Conservation (phyloP, 192 early-diverging fungal species). For the Pecoramyces ruminantium region DNA sequence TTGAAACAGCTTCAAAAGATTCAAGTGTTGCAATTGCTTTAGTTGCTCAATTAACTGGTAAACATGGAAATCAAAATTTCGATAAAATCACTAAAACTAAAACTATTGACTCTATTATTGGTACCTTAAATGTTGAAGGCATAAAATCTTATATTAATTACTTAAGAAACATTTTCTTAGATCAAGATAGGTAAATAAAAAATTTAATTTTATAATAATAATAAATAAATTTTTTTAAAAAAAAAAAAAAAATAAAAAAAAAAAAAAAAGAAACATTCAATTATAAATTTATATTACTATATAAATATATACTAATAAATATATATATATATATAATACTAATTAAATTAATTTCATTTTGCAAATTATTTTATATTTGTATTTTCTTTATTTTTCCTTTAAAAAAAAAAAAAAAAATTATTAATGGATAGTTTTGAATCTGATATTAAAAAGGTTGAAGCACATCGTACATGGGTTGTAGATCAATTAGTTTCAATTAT, state of each 20-base stretch:
- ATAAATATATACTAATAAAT: too few species aligned
- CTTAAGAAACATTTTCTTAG: conserved; percentile 49
- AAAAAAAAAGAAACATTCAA: too few species aligned
- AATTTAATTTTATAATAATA: not conserved
- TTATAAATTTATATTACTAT: too few species aligned
- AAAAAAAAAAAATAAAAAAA: too few species aligned
- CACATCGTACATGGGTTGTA: conserved; percentile 57
- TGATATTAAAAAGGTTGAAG: conserved; percentile 18
- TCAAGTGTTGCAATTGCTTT: conserved; percentile 50
- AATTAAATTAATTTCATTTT: not conserved
- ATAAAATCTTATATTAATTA: conserved; percentile 55
- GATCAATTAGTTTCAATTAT: conserved; percentile 68
- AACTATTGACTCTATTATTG: conserved; percentile 61
- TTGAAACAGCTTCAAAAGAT: not conserved
- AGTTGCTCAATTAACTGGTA: conserved; percentile 65
- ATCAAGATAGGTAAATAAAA: conserved; percentile 9
- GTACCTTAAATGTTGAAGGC: conserved; percentile 45
- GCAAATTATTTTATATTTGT: not conserved
- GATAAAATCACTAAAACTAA: conserved; percentile 52
- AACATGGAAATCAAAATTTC: conserved; percentile 50
- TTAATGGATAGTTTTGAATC: too few species aligned
- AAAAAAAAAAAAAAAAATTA: too few species aligned
- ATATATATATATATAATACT: too few species aligned
- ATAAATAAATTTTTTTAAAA: too few species aligned
- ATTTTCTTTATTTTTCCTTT: not conserved